phyloP scores from a whole-genome alignment of 139 green algal genomes.

The Chlorella sp. region DNA sequence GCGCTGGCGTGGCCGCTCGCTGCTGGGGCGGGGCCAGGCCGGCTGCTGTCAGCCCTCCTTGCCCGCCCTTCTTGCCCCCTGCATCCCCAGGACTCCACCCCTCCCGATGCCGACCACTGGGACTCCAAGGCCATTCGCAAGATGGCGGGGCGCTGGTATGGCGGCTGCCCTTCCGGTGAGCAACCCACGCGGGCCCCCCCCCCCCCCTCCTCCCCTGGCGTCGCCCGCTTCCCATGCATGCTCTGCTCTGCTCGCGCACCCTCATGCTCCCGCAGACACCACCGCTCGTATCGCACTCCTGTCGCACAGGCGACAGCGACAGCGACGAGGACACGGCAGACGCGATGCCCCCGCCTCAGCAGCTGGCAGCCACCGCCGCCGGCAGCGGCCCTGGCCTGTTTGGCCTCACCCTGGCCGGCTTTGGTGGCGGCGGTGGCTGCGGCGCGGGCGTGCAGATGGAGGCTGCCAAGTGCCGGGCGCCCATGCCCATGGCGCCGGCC shows the following conservation, averaged over 20 bases:
- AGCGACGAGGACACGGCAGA: too few relatives aligned
- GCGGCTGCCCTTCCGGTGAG: not conserved
- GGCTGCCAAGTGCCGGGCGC: not conserved
- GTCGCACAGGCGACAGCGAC: too few relatives aligned
- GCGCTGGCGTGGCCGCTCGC: too few relatives aligned
- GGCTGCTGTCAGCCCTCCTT: too few relatives aligned
- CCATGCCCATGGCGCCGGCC: not conserved
- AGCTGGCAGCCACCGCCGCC: too few relatives aligned
- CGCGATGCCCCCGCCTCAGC: too few relatives aligned
- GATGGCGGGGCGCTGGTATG: not conserved
- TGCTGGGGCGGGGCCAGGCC: too few relatives aligned
- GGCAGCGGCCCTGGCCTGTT: too few relatives aligned
- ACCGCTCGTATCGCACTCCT: too few relatives aligned
- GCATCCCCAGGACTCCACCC: too few relatives aligned
- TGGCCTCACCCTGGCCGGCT: not conserved
- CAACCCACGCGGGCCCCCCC: not conserved
- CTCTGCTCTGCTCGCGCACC: not conserved
- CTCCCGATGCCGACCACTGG: not conserved
- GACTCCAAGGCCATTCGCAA: not conserved
- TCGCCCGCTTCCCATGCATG: not conserved
- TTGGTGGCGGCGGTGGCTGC: not conserved
- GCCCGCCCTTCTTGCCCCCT: too few relatives aligned
- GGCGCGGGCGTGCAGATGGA: not conserved
- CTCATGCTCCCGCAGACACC: too few relatives aligned
- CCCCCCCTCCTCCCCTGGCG: not conserved